Evolutionary conservation across 2,329 filamentous ascomycete genomes (phyloP), one percentile per base, ranked within the genome.

Genomic region (Neopestalotiopsis sp.): DNA sequence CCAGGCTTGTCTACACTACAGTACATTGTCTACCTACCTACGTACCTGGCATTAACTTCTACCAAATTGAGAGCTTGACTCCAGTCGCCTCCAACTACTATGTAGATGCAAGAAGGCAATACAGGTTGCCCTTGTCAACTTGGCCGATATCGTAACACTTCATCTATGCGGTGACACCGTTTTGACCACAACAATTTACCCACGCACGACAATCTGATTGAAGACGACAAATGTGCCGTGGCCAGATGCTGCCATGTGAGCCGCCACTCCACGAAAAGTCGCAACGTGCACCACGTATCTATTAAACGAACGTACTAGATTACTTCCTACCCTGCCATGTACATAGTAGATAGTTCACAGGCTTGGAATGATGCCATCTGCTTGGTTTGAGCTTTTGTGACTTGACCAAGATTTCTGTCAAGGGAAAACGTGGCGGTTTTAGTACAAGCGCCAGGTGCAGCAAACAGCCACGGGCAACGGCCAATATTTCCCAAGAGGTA

Each of bases 101-200:
- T 24, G 56, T 20, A 30, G 20, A 58, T 58, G 56, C 57, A 59
- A 61, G 59, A 61, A 30, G 24, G 59, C 40, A 38, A 61, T 61
- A 30, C 30, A 61, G 59, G 12, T 17, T 12, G 59, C 59, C 59
- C 30, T 40, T 40, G 59, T 14, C n/a, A 34, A 61, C 32, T 61
- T 53, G 45, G 32, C 24, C 24, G 24, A 24, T 24, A 24, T 40
- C 6, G 38, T 61, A 24, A 24, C 30, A 38, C 14, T 61, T 61
- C 30, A 61, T 61, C 30, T 61, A 61, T 61, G 57, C 57, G 59
- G 59, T 61, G 59, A 61, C 59, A 61, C 59, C 59, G 20, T 34
- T 32, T 20, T 17, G 59, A 14, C 32, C 32, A 20, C 28, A 40
- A 34, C 20, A n/a, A n/a, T 40, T 34, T n/a, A 28, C 28, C 59